Percentiles rank a stretch among this genome's conserved stretches.
Evolutionary conservation across 2,329 filamentous ascomycete genomes (phyloP).

Genomic region (Nothopassalora personata): DNA sequence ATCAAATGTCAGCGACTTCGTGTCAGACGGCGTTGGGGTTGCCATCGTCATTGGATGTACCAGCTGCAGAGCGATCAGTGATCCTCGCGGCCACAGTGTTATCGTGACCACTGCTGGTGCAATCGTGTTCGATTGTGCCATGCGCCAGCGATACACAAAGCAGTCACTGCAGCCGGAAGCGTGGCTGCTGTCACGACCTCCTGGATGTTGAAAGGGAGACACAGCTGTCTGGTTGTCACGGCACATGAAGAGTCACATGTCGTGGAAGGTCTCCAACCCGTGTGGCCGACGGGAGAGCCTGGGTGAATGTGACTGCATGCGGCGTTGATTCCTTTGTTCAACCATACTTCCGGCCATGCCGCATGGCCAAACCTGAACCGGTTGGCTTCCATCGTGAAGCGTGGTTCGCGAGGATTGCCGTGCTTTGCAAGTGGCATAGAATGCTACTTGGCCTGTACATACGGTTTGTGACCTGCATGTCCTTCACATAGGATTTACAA

Average conservation of each 20-base stretch:
- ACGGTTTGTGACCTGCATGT: not conserved
- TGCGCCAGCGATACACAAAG: not conserved
- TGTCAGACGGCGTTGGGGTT: not conserved
- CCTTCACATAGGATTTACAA: conserved; percentile 7
- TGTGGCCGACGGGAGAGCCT: not conserved
- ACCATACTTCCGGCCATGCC: conserved; percentile 12
- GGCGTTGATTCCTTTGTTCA: conserved; percentile 13
- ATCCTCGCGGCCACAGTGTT: not conserved
- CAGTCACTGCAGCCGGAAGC: not conserved
- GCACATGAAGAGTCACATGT: not conserved
- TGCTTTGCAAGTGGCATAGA: conserved; percentile 4
- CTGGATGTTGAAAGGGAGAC: not conserved
- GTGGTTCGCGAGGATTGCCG: not conserved
- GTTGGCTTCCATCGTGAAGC: conserved; percentile 6
- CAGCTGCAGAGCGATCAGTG: not conserved
- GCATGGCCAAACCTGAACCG: conserved; percentile 7
- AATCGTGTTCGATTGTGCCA: not conserved
- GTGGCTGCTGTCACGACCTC: not conserved
- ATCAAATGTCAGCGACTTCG: not conserved
- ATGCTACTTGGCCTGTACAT: conserved; percentile 1
- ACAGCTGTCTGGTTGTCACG: not conserved
- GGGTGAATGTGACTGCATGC: conserved; percentile 13
- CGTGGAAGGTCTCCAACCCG: not conserved
- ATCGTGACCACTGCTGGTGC: not conserved
- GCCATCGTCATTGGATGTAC: not conserved